Percentiles rank a stretch among this genome's conserved stretches.
Conservation (phyloP, 352 stramenopile species). For the Aphanomyces stellatus region DNA sequence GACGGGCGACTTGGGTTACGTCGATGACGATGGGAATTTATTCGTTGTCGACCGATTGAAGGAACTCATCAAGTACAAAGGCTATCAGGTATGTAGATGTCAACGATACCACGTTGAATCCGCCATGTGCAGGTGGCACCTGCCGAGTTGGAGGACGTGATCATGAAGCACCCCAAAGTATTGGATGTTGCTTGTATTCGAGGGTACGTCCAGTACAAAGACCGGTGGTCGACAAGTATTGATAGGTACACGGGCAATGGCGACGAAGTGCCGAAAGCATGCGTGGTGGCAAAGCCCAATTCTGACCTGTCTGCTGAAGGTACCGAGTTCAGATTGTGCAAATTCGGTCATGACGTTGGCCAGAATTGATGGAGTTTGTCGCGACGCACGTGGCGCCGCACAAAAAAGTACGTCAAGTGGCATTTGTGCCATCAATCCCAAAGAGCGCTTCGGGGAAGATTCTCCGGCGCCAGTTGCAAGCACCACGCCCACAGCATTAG, state of each 20-base stretch:
- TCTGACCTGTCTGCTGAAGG: not conserved
- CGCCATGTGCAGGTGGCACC: conserved; percentile 52
- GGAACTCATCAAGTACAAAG: conserved; percentile 94
- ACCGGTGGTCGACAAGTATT: not conserved
- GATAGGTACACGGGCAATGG: not conserved
- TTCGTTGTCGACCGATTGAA: conserved; percentile 91
- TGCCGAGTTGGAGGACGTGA: conserved; percentile 87
- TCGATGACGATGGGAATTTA: conserved; percentile 90
- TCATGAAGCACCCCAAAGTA: conserved; percentile 65
- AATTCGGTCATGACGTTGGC: not conserved
- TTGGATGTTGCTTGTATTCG: conserved; percentile 42
- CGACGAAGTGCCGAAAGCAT: conserved; percentile 26
- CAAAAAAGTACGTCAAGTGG: conserved; percentile 80
- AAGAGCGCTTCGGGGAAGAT: conserved; percentile 86
- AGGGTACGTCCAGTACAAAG: conserved; percentile 25
- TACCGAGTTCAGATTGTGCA: not conserved
- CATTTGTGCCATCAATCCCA: conserved; percentile 82
- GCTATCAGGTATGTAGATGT: conserved; percentile 49
- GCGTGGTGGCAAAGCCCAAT: conserved; percentile 37
- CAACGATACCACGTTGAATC: not conserved
- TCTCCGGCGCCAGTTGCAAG: conserved; percentile 66
- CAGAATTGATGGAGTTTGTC: conserved; percentile 55
- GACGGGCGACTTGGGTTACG: conserved; percentile 86
- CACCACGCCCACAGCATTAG: too few species aligned
- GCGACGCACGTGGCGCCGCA: conserved; percentile 68